Evolutionary conservation across 805 yeast species (phyloP).

Genomic region (Monosporozyma yasuniensis): DNA sequence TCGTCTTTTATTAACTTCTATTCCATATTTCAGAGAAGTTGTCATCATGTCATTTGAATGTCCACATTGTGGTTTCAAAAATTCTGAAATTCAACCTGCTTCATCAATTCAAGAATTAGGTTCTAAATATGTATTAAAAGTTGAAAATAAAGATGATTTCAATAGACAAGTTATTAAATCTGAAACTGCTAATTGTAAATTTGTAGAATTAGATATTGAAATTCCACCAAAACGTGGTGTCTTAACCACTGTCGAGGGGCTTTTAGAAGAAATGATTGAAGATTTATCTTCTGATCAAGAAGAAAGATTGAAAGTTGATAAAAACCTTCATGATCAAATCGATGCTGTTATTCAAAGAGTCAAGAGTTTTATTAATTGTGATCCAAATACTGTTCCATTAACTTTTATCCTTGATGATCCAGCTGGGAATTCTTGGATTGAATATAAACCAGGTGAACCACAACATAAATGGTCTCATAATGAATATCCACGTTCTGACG

Average conservation of each 20-base stretch:
- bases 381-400: conserved; percentile 60
- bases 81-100: conserved; percentile 94
- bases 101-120: conserved; percentile 87
- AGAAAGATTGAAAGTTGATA: conserved; percentile 63
- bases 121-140: conserved; percentile 54
- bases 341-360: conserved; percentile 59
- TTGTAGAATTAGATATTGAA: conserved; percentile 80
- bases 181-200: conserved; percentile 72
- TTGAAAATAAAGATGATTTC: conserved; percentile 65
- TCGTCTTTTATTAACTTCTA: conserved; percentile 70
- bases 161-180: conserved; percentile 88
- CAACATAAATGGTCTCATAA: conserved; percentile 82
- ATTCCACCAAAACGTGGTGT: conserved; percentile 95
- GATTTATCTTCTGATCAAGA: conserved; percentile 79
- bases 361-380: conserved; percentile 51
- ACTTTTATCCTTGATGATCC: conserved; percentile 84
- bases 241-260: conserved; percentile 85
- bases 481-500: conserved; percentile 77
- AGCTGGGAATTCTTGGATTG: conserved; percentile 95
- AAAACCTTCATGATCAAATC: conserved; percentile 68
- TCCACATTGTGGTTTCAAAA: conserved; percentile 87
- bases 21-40: conserved; percentile 87
- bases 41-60: conserved; percentile 92
- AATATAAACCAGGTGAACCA: conserved; percentile 76
- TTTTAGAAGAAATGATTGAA: conserved; percentile 70